phyloP scores from a whole-genome alignment of 2,329 filamentous ascomycete genomes.

The Leptographium galeiforme region DNA sequence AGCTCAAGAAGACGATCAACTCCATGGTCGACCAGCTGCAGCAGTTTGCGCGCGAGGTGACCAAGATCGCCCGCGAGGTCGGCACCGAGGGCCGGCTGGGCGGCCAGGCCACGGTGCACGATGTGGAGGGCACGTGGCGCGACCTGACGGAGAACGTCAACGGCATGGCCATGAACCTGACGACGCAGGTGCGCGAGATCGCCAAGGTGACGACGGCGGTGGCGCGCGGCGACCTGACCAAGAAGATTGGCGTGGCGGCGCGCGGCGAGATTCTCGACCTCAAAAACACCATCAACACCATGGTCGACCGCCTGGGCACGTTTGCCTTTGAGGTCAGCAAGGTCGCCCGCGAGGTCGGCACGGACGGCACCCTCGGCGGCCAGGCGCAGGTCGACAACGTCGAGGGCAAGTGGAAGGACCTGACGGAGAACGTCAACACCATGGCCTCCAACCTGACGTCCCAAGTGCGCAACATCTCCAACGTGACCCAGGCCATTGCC shows the following conservation, averaged over 20 bases:
- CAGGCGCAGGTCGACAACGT: conserved; percentile 91
- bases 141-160: conserved; percentile 94
- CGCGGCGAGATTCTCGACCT: conserved; percentile 89
- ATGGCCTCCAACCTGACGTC: conserved; percentile 57
- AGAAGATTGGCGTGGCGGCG: conserved; percentile 90
- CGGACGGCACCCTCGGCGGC: conserved; percentile 84
- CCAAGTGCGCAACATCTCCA: conserved; percentile 81
- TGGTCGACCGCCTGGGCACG: conserved; percentile 93
- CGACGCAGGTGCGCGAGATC: conserved; percentile 94
- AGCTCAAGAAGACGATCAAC: conserved; percentile 96
- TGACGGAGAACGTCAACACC: conserved; percentile 80
- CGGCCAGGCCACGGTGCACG: conserved; percentile 88
- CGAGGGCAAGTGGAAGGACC: conserved; percentile 94
- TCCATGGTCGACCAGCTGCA: conserved; percentile 97
- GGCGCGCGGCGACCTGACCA: conserved; percentile 82
- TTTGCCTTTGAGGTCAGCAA: conserved; percentile 96
- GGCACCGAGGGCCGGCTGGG: conserved; percentile 89
- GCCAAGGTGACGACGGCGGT: conserved; percentile 94
- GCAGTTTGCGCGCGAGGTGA: conserved; percentile 94
- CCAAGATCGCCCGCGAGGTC: conserved; percentile 90
- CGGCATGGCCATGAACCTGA: conserved; percentile 96
- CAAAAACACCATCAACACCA: conserved; percentile 96
- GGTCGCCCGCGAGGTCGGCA: conserved; percentile 89
- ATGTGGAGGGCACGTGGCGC: conserved; percentile 94
- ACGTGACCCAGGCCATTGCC: conserved; percentile 87